These are phyloP conservation scores for Rubroboletus pulcherrimus DNA, from an alignment of 768 basidiomycete genomes.

Conservation along the genomic window DNA sequence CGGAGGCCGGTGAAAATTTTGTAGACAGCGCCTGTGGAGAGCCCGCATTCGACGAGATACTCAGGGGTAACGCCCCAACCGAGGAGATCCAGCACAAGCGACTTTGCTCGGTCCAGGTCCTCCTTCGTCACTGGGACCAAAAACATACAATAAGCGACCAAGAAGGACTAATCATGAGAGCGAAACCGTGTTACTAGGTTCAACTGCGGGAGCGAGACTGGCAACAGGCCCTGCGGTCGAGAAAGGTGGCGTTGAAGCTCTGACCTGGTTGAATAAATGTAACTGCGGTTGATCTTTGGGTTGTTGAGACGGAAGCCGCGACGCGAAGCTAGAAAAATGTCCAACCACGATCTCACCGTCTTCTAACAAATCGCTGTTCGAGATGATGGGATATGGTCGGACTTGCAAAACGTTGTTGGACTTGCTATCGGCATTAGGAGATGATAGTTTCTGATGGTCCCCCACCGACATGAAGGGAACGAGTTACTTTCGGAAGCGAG, in stretches of 20 bases:
- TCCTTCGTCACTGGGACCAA: conserved; percentile 36
- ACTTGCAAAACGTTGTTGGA: background rate
- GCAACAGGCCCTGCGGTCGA: background rate
- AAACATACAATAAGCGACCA: background rate
- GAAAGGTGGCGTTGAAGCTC: background rate
- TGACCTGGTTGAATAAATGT: background rate
- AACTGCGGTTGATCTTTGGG: background rate
- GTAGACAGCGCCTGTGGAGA: conserved; percentile 38
- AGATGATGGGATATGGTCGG: background rate
- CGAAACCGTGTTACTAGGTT: conserved; percentile 7
- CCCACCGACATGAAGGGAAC: background rate
- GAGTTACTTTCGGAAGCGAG: background rate
- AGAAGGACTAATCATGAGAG: background rate
- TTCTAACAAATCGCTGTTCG: conserved; percentile 8
- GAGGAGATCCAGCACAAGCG: conserved; percentile 50
- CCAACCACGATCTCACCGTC: conserved; percentile 24
- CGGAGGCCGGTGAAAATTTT: conserved; percentile 43
- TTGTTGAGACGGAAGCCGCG: background rate
- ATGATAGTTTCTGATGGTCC: background rate
- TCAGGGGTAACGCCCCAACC: conserved; percentile 52
- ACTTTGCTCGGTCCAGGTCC: conserved; percentile 42
- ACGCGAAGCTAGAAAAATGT: background rate
- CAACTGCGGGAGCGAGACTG: background rate
- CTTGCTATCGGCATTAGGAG: background rate
- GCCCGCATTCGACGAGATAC: conserved; percentile 43